Base-by-base conservation (phyloP, 768 basidiomycete genomes). In the Lactarius sanguifluus region DNA sequence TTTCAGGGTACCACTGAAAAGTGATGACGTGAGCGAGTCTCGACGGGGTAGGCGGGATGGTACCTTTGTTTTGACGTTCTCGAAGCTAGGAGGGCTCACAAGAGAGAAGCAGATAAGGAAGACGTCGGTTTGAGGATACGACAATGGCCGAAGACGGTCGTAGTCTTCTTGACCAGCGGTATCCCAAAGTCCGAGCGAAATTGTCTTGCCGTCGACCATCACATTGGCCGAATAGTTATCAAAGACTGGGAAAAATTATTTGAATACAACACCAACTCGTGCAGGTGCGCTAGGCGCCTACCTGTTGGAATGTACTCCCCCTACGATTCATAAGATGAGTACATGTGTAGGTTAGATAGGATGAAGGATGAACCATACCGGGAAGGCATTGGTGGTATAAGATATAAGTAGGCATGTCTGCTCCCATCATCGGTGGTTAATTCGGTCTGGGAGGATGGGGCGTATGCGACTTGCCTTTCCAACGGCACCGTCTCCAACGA, bases 91-190 rank as follows among this genome's bases (percentile, higher is more conserved):
- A 43, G 97, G 97, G 75, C 92, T 94, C 76, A 98, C 96, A 68
- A 99, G 86, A 58, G 94, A 96, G 82, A 99, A 99, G 78, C 97
- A 99, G 76, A 99, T 96, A 79, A 99, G 83, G 82, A 99, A 99
- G 66, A 99, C 95, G 77, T 99, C 96, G 52, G 97, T 98, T 80
- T 98, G 97, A 30, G 97, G 97, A 80, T 99, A 99, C 69, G 94
- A 96, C 72, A 99, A 85, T 60, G 97, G 97, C 72, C 97, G 89
- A 72, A 99, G 90, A 54, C 97, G 90, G 80, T 96, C 94, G 76
- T 96, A 99, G 81, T 99, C 96, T 79, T 99, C 97, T 80, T 99
- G 97, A 71, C 97, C 97, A 41, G 97, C 97, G n/a, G 97, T 99
- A 85, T 99, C 97, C 97, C 97, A 99, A 64, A 99, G 82, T 59